Percentiles rank a stretch among this genome's conserved stretches.
phyloP scores from a whole-genome alignment of 495 filamentous ascomycete genomes.

The Hypoxylon crocopeplum region DNA sequence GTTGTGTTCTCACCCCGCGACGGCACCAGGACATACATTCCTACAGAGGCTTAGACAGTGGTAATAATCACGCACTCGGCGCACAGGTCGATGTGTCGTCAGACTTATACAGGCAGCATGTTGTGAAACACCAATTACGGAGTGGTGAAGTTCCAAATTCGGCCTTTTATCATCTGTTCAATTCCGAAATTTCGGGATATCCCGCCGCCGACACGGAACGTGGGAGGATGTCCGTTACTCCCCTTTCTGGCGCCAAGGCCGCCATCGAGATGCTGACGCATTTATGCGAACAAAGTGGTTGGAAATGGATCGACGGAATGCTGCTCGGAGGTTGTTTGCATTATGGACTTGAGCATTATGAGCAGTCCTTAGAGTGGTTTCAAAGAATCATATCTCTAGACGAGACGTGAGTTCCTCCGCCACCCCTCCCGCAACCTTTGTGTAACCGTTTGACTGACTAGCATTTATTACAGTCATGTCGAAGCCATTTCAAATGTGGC shows the following conservation, averaged over 20 bases:
- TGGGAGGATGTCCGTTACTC: constrained; percentile 23
- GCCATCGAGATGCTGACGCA: constrained; percentile 81
- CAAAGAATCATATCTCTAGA: constrained; percentile 82
- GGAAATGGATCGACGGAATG: constrained; percentile 97
- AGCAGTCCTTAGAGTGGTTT: constrained; percentile 89
- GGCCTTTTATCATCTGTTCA: constrained; percentile 34
- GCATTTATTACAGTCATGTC: constrained; percentile 69
- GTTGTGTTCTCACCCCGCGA: constrained; percentile 18
- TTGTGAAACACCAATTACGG: constrained; percentile 27
- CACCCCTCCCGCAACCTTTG: neutral
- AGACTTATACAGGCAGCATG: constrained; percentile 25
- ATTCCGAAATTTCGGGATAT: constrained; percentile 21
- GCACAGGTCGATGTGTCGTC: constrained; percentile 29
- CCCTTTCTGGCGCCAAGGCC: constrained; percentile 62
- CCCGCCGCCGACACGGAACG: constrained; percentile 9
- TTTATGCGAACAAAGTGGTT: constrained; percentile 83
- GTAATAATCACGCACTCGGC: constrained; percentile 1
- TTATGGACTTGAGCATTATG: constrained; percentile 89
- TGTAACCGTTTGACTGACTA: constrained; percentile 38
- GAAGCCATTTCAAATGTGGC: constrained; percentile 95
- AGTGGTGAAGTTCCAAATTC: constrained; percentile 19
- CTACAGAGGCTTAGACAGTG: constrained; percentile 4
- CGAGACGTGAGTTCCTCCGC: constrained; percentile 64
- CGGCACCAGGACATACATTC: constrained; percentile 13
- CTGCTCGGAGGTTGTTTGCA: constrained; percentile 90